A percentile compares a stretch with the other conserved stretches of the same genome.
phyloP scores from a whole-genome alignment of 2,329 filamentous ascomycete genomes.

The Trichoderma sp. region DNA sequence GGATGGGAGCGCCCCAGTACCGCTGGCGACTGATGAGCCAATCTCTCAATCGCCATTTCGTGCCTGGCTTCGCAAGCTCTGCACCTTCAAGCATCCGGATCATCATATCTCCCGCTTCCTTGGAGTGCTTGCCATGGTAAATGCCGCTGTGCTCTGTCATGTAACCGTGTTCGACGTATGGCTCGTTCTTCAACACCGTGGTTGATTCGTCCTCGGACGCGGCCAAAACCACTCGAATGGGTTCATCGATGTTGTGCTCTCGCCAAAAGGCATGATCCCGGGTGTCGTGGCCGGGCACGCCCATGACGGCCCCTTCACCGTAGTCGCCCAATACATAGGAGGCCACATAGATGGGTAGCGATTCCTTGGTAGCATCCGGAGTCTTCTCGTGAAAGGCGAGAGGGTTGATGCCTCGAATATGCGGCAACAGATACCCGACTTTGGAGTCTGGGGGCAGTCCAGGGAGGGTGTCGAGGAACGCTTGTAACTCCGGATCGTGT shows the following conservation, averaged over 20 bases:
- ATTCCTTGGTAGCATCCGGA: constrained; percentile 53
- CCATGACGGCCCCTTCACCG: constrained; percentile 88
- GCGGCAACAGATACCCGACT: constrained; percentile 67
- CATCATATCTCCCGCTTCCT: constrained; percentile 62
- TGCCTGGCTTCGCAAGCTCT: constrained; percentile 60
- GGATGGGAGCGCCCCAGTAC: constrained; percentile 90
- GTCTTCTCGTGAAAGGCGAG: constrained; percentile 57
- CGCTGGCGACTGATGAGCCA: constrained; percentile 92
- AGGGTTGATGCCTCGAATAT: constrained; percentile 65
- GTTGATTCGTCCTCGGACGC: constrained; percentile 51
- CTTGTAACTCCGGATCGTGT: constrained; percentile 60
- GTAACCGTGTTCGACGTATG: constrained; percentile 66
- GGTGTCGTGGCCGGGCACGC: constrained; percentile 81
- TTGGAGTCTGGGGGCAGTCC: constrained; percentile 58
- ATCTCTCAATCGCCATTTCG: constrained; percentile 80
- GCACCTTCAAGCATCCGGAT: constrained; percentile 57
- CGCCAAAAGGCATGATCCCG: constrained; percentile 81
- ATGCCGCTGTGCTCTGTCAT: constrained; percentile 66
- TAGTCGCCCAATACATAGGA: constrained; percentile 86
- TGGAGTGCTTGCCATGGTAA: constrained; percentile 65
- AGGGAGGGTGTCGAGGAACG: constrained; percentile 67
- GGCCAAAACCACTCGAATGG: constrained; percentile 64
- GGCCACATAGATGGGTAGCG: constrained; percentile 76
- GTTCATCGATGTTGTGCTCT: constrained; percentile 61
- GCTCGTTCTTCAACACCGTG: constrained; percentile 47